A percentile compares a stretch with the other conserved stretches of the same genome.
Conservation (phyloP, 495 filamentous ascomycete species). For the Xanthoparmelia taractica region DNA sequence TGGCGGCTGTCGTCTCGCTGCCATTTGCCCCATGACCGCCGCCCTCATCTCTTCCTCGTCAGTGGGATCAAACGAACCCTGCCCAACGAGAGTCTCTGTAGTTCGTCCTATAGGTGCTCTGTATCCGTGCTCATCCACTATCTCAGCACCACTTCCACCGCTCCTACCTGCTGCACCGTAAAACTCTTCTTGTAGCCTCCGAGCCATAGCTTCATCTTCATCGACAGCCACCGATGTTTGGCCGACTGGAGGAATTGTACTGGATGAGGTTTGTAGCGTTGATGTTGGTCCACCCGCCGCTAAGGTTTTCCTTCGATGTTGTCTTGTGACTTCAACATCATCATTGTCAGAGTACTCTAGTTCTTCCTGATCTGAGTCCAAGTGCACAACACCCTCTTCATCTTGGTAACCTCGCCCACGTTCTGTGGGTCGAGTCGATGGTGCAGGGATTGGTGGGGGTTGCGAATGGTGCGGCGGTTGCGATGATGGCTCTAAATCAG, state of each 20-base stretch:
- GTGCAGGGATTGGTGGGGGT: constrained; percentile 30
- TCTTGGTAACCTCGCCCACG: constrained; percentile 39
- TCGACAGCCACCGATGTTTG: constrained; percentile 37
- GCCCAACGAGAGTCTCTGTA: constrained; percentile 83
- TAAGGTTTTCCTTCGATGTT: constrained; percentile 3
- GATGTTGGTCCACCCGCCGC: constrained; percentile 12
- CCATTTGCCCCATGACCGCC: constrained; percentile 59
- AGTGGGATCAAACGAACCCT: constrained; percentile 45
- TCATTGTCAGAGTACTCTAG: constrained; percentile 20
- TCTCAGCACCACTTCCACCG: constrained; percentile 24
- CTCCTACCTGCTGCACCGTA: constrained; percentile 51
- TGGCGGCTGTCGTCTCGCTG: constrained; percentile 42
- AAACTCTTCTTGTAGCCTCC: constrained; percentile 83
- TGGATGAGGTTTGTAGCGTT: constrained; percentile 20
- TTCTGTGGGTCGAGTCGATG: constrained; percentile 22
- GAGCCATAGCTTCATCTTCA: constrained; percentile 89
- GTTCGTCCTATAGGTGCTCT: constrained; percentile 86
- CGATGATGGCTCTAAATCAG: constrained; percentile 45
- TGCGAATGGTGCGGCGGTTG: constrained; percentile 33
- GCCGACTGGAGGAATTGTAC: constrained; percentile 18
- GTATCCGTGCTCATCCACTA: constrained; percentile 53
- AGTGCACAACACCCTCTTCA: constrained; percentile 54
- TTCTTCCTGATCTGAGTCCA: constrained; percentile 57
- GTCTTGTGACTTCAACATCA: constrained; percentile 9
- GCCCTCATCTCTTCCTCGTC: constrained; percentile 54